A percentile compares a stretch with the other conserved stretches of the same genome.
These are phyloP conservation scores for Waltergamsia citrina DNA, from an alignment of 2,329 filamentous ascomycete species.

Conservation along the genomic window DNA sequence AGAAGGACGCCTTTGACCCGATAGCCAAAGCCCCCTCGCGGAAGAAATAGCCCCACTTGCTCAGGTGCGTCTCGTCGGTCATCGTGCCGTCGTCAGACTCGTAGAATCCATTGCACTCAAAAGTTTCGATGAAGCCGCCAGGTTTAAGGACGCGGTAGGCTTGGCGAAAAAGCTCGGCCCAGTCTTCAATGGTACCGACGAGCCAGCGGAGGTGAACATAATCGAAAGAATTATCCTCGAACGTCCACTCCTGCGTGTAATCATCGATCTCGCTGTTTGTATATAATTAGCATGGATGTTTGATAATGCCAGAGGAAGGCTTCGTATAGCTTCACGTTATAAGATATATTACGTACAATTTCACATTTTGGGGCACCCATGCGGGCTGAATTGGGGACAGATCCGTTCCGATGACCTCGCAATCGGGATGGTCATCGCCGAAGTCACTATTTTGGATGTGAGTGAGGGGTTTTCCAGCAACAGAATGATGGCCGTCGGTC, in stretches of 20 bases:
- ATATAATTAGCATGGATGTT: no score
- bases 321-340: no score
- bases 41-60: conserved; percentile 11
- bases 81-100: conserved; percentile 6
- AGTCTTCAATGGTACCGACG: conserved; percentile 46
- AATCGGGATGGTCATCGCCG: conserved; percentile 6
- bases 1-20: conserved; percentile 18
- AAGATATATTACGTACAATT: no score
- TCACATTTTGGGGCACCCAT: background rate
- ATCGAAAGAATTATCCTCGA: conserved; percentile 35
- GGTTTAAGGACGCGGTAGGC: conserved; percentile 7
- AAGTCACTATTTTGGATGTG: conserved; percentile 20
- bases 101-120: conserved; percentile 4
- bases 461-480: conserved; percentile 8
- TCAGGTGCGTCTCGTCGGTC: conserved; percentile 1
- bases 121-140: conserved; percentile 8
- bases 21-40: conserved; percentile 13
- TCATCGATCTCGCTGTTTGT: conserved; percentile 8
- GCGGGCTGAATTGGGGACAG: conserved; percentile 3
- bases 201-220: conserved; percentile 50
- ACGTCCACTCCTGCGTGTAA: conserved; percentile 31
- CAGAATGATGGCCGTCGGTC: no score
- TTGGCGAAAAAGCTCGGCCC: conserved; percentile 37
- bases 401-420: conserved; percentile 3
- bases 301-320: no score